Conservation (phyloP, 2,329 filamentous ascomycete genomes). For the Coleophoma eucalyptorum region DNA sequence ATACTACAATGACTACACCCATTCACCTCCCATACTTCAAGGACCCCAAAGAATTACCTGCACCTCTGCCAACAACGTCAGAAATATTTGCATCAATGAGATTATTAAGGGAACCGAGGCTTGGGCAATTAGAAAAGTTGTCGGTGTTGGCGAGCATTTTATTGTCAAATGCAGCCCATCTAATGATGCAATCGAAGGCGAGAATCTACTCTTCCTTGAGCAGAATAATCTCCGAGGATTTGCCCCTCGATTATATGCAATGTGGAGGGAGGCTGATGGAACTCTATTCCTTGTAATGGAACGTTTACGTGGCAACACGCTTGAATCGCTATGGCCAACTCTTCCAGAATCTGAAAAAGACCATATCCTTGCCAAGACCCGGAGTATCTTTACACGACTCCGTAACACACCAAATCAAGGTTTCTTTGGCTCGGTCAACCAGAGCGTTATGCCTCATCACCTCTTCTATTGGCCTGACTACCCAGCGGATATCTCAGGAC, state of each 20-base stretch:
- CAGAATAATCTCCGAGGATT: constrained; percentile 2
- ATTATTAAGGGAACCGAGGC: constrained; percentile 6
- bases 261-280: constrained; percentile 9
- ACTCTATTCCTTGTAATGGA: background rate
- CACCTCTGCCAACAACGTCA: constrained; percentile 1
- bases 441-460: constrained; percentile 8
- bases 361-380: no score
- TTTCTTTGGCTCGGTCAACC: constrained; percentile 9
- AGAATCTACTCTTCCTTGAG: constrained; percentile 11
- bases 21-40: constrained; percentile 4
- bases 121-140: constrained; percentile 7
- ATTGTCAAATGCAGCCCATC: constrained; percentile 10
- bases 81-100: constrained; percentile 6
- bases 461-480: constrained; percentile 10
- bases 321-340: no score
- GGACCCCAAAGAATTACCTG: constrained; percentile 2
- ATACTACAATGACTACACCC: background rate
- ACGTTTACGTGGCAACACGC: no score
- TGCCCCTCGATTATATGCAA: constrained; percentile 11
- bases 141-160: constrained; percentile 9
- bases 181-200: constrained; percentile 8
- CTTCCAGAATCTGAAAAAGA: no score
- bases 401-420: background rate
- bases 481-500: constrained; percentile 7
- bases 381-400: no score